phyloP scores from a whole-genome alignment of 768 basidiomycete species.

The Lactifluus volemus region DNA sequence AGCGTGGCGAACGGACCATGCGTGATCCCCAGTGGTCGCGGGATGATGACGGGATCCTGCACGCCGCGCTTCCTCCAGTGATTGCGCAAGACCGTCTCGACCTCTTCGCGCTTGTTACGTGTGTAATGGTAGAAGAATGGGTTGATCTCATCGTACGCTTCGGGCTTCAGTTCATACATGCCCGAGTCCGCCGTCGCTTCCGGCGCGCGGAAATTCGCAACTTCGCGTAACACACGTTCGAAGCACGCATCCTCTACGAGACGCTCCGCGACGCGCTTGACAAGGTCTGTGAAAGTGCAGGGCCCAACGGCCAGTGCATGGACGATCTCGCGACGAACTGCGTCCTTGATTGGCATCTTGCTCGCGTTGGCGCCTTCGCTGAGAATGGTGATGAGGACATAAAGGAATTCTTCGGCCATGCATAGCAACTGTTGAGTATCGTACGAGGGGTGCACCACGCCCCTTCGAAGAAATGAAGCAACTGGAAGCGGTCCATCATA shows the following conservation, averaged over 20 bases:
- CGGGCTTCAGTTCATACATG: conserved; percentile 81
- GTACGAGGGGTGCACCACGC: conserved; percentile 47
- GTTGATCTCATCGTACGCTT: conserved; percentile 78
- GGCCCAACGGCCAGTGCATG: conserved; percentile 87
- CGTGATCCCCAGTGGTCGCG: conserved; percentile 55
- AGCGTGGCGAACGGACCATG: conserved; percentile 64
- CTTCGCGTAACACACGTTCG: conserved; percentile 65
- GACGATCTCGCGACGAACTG: conserved; percentile 77
- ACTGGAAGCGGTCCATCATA: conserved; percentile 84
- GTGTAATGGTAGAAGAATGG: conserved; percentile 96
- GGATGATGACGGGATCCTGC: conserved; percentile 65
- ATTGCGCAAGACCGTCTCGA: conserved; percentile 63
- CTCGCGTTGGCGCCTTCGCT: conserved; percentile 73
- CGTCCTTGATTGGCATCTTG: conserved; percentile 50
- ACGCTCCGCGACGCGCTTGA: conserved; percentile 85
- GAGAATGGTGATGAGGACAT: conserved; percentile 78
- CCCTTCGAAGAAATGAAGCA: conserved; percentile 74
- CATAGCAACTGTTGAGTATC: conserved; percentile 63
- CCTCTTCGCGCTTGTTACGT: conserved; percentile 88
- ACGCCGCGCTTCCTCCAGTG: conserved; percentile 58
- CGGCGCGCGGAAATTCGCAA: conserved; percentile 77
- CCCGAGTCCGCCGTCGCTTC: conserved; percentile 73
- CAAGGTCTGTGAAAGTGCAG: conserved; percentile 82
- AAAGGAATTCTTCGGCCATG: conserved; percentile 90
- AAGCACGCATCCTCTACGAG: conserved; percentile 79